These are phyloP conservation scores for Chlamydomonas urium DNA, from an alignment of 139 green algal genomes.

Conservation along the genomic window DNA sequence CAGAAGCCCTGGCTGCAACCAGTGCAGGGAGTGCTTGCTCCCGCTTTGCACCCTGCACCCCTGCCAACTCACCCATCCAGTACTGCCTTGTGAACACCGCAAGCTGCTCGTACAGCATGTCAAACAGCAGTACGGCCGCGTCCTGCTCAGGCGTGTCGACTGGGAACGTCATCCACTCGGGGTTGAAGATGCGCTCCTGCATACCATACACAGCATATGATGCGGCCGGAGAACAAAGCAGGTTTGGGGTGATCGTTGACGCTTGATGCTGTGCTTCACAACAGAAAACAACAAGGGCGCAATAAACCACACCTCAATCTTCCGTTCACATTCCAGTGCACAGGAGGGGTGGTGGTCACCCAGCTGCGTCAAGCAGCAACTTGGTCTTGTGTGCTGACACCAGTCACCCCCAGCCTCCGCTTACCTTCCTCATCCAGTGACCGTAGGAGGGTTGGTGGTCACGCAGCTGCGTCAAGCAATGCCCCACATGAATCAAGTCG, in stretches of 20 bases:
- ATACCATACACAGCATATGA: not conserved
- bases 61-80: constrained; percentile 34
- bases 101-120: constrained; percentile 38
- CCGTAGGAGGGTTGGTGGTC: not conserved
- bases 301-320: not conserved
- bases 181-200: constrained; percentile 27
- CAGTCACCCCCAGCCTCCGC: not conserved
- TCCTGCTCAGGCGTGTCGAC: constrained; percentile 27
- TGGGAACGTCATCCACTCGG: constrained; percentile 12
- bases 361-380: not conserved
- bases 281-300: too few species aligned
- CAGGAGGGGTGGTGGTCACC: not conserved
- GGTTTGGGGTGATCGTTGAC: too few species aligned
- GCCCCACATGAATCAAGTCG: constrained; percentile 2
- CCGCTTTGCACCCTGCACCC: too few species aligned
- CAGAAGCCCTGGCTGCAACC: too few species aligned
- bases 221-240: too few species aligned
- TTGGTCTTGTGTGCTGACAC: too few species aligned
- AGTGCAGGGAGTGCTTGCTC: too few species aligned
- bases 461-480: not conserved
- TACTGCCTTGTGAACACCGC: constrained; percentile 40
- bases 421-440: not conserved
- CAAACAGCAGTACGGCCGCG: constrained; percentile 33
- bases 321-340: not conserved
- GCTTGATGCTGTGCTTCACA: too few species aligned